phyloP scores from a whole-genome alignment of 352 stramenopile species.

The Phytophthora cryptogea region DNA sequence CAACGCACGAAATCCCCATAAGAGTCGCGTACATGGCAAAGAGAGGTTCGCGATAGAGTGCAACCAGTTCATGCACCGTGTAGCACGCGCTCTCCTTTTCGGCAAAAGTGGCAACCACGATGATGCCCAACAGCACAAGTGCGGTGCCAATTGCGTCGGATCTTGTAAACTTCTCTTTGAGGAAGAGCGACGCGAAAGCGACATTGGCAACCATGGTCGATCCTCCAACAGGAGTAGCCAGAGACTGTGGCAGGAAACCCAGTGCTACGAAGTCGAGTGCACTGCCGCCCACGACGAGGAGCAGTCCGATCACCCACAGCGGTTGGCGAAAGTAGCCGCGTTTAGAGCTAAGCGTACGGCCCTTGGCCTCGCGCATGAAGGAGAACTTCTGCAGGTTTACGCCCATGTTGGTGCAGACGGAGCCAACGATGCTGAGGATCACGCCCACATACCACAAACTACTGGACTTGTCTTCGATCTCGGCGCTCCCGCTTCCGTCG shows the following conservation, averaged over 20 bases:
- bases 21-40: slow-evolving; percentile 76
- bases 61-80: slow-evolving; percentile 73
- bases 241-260: slow-evolving; percentile 79
- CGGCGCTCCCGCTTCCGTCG: background rate
- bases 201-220: slow-evolving; percentile 88
- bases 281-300: slow-evolving; percentile 73
- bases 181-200: slow-evolving; percentile 77
- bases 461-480: slow-evolving; percentile 11
- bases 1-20: slow-evolving; percentile 42
- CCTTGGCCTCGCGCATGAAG: slow-evolving; percentile 84
- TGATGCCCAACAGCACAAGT: slow-evolving; percentile 74
- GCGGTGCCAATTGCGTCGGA: slow-evolving; percentile 70
- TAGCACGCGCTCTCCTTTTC: slow-evolving; percentile 80
- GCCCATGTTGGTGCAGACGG: slow-evolving; percentile 81
- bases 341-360: slow-evolving; percentile 51
- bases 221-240: slow-evolving; percentile 78
- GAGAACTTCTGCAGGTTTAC: slow-evolving; percentile 91
- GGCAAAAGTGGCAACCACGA: slow-evolving; percentile 79
- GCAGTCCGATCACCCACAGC: slow-evolving; percentile 78
- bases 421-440: slow-evolving; percentile 73
- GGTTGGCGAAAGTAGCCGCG: slow-evolving; percentile 80
- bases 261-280: slow-evolving; percentile 78
- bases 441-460: slow-evolving; percentile 79
- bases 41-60: slow-evolving; percentile 60
- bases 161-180: slow-evolving; percentile 73